Base-by-base conservation (phyloP, 108 stramenopile species). In the Nannochloropsis salina region DNA sequence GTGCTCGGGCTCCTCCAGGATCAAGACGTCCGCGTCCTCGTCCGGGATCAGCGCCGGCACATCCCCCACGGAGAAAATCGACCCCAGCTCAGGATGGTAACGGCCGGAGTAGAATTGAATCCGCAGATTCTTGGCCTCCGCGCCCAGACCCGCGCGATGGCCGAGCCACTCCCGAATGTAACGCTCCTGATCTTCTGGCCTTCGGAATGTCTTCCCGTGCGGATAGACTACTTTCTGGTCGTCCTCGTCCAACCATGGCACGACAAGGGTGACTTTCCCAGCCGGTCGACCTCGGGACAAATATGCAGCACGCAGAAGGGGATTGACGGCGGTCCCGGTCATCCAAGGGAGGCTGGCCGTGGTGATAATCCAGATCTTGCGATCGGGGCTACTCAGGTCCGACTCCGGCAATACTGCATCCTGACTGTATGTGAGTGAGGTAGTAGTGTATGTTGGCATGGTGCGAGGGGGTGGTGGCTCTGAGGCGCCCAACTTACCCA, bases 1-100 rank as follows among this genome's bases (percentile, higher is more conserved):
- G 91, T 97, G 97, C 89, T 97, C 97, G 11, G 97, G 96, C 89
- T 97, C 97, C 91, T 96, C 96, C 86, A 96, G 86, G 86, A 96
- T 95, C 80, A 90, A 91, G 20, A 97, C 93, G 51, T 91, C 89
- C 31, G 95, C 95, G 80, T 94, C 90, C 6, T 95, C 93, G 11
- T 88, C 81, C 6, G 95, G 95, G n/a, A 96, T 93, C 41, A 88
- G 89, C 80, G 88, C 89, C 43, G 89, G 89, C 44, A 94, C 90
- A 85, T 97, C 97, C 12, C 93, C 96, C 82, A 93, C 92, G n/a
- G 94, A 89, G 85, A 96, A 95, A 83, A 97, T 95, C 21, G 91
- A 92, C 40, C 94, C 94, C 83, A 95, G 92, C 44, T 87, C 84
- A 80, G 86, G 86, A 83, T 95, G 91, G 81, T 95, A 96, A 21